Base-by-base conservation (phyloP, 1,284 basidiomycete genomes). In the Sanghuangporus baumii region DNA sequence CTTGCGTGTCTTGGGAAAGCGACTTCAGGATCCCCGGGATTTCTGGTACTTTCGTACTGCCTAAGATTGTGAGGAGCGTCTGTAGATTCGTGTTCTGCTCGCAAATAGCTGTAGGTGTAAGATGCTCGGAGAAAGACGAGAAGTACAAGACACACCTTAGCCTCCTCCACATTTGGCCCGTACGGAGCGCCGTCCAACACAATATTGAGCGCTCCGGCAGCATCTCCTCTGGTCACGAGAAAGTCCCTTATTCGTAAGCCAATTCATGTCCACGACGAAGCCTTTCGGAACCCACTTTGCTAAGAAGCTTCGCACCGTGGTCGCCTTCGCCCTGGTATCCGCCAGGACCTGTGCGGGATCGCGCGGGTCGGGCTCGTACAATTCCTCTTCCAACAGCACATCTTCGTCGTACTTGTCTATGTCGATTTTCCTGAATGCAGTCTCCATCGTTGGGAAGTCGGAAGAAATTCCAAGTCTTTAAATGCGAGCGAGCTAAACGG, bases 361-460 rank as follows among this genome's bases (percentile, higher is more conserved):
- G 63, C 94, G 83, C 12, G 92, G 89, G 73, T 98, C 95, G 1
- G 91, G 83, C 57, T 93, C 90, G 72, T 91, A 94, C 40, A 98
- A 83, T 70, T 98, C 94, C 37, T 83, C 84, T 64, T 95, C 91
- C 54, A 87, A 82, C 14, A 98, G 78, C 16, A 88, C 84, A 70
- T 98, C 96, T 74, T 98, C 96, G 72, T 98, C 96, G 77, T 87
- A 95, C 57, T 81, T 82, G 78, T 98, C 96, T 70, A 98, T 92
- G 76, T 98, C 91, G 78, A 98, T 95, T 77, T 95, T 96, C 68
- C 95, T 83, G 76, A 94, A 97, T 66, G 85, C 85, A 69, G 78
- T 80, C 66, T 89, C 84, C 89, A 93, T 93, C 55, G 69, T 74
- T 8, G 20, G 1, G 20, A n/a, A 18, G 16, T 18, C 3, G 20